A percentile compares a stretch with the other conserved stretches of the same genome.
phyloP scores from a whole-genome alignment of 2,329 filamentous ascomycete species.

The Verticillium zaregamsianum region DNA sequence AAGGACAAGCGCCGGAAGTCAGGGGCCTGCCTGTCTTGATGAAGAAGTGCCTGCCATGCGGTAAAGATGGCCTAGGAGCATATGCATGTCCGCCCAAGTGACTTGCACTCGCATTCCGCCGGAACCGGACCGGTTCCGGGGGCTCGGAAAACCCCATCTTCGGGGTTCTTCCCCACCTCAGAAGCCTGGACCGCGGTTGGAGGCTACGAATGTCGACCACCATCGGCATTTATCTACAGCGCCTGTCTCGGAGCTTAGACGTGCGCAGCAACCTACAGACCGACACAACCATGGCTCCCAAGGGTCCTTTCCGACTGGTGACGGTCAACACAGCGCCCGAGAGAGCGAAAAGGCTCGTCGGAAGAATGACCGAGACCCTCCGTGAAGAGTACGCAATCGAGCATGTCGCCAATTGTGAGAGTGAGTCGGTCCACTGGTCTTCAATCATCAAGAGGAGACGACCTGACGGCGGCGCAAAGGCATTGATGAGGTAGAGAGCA shows the following conservation, averaged over 20 bases:
- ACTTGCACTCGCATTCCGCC: too few species aligned
- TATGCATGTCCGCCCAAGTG: too few species aligned
- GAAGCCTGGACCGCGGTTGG: too few species aligned
- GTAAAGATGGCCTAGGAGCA: too few species aligned
- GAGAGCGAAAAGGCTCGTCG: slow-evolving; percentile 58
- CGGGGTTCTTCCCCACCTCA: too few species aligned
- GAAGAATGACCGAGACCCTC: slow-evolving; percentile 55
- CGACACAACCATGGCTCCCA: slow-evolving; percentile 23
- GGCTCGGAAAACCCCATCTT: too few species aligned
- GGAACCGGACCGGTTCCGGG: too few species aligned
- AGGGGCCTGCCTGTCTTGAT: too few species aligned
- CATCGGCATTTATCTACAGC: not conserved
- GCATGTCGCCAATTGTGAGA: slow-evolving; percentile 57
- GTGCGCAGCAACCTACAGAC: not conserved
- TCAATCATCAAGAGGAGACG: not conserved
- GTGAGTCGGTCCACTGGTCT: slow-evolving; percentile 31
- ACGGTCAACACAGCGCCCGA: slow-evolving; percentile 67
- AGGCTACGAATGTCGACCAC: too few species aligned
- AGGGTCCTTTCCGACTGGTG: slow-evolving; percentile 58
- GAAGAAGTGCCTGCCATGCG: too few species aligned
- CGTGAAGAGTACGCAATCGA: slow-evolving; percentile 61
- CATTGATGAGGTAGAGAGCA: slow-evolving; percentile 51
- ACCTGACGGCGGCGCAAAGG: slow-evolving; percentile 21
- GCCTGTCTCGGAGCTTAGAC: not conserved
- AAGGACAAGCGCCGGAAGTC: too few species aligned